Percentiles rank a stretch among this genome's conserved stretches.
Conservation (phyloP, 257 asterid genomes). For the Solanum sitiens region DNA sequence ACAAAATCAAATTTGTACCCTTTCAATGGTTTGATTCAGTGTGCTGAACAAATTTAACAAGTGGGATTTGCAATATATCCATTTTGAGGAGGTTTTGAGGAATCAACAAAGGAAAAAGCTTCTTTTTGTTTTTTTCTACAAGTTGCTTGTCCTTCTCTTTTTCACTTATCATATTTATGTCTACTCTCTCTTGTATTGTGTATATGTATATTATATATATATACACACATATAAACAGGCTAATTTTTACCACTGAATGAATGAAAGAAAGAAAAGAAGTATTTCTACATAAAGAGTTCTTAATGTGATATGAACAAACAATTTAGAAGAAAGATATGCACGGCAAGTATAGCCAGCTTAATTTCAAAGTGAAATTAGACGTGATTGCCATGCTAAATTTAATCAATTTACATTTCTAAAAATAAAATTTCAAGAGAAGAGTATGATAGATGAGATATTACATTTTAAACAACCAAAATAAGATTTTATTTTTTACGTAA, state of each 20-base stretch:
- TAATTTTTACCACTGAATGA: neutral
- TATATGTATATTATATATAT: no score
- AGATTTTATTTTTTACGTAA: no score
- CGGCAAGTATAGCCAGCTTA: neutral
- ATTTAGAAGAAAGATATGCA: neutral
- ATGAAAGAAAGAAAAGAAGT: neutral
- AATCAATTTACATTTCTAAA: no score
- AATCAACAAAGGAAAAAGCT: constrained; percentile 15
- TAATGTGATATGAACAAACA: neutral
- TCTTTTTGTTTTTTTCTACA: neutral
- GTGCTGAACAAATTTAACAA: constrained; percentile 39
- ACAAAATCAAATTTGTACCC: constrained; percentile 25
- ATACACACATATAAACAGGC: neutral
- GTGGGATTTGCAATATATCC: constrained; percentile 24
- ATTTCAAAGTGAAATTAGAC: no score
- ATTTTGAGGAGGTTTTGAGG: constrained; percentile 17
- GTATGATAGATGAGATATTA: no score
- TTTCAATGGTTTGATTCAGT: constrained; percentile 67
- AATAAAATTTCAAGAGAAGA: no score
- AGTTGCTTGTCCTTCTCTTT: neutral
- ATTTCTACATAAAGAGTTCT: neutral
- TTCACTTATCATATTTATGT: neutral
- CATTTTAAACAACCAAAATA: no score
- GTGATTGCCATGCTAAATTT: no score
- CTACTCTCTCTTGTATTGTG: neutral